phyloP scores from a whole-genome alignment of 1,284 basidiomycete species.

The Bondarzewia mesenterica region DNA sequence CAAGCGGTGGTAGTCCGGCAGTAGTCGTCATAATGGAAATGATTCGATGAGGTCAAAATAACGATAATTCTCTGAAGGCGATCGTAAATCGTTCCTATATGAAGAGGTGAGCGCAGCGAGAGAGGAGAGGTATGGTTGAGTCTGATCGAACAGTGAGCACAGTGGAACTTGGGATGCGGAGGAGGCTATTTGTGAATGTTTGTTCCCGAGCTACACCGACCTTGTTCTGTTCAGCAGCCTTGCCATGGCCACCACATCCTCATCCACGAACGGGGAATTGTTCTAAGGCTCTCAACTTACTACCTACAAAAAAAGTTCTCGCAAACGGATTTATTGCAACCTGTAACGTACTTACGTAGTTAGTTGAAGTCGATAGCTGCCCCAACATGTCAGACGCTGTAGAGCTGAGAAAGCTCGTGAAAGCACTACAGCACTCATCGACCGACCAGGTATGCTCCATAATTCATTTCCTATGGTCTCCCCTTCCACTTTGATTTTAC shows the following conservation, averaged over 20 bases:
- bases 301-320: no score
- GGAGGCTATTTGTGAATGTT: not conserved
- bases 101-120: no score
- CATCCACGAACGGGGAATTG: no score
- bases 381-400: constrained; percentile 33
- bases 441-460: constrained; percentile 50
- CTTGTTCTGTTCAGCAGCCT: no score
- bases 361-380: not conserved
- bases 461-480: constrained; percentile 25
- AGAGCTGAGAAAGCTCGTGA: constrained; percentile 75
- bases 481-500: constrained; percentile 27
- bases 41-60: not conserved
- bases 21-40: constrained; percentile 28
- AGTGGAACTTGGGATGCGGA: no score
- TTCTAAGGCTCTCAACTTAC: no score
- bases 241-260: no score
- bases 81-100: no score
- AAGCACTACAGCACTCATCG: constrained; percentile 61
- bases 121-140: no score
- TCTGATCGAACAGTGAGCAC: no score
- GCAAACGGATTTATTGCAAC: not conserved
- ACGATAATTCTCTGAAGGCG: no score
- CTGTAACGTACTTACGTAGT: not conserved
- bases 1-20: constrained; percentile 56
- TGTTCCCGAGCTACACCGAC: not conserved